phyloP scores from a whole-genome alignment of 257 asterid species.

The Forsythia viridissima region DNA sequence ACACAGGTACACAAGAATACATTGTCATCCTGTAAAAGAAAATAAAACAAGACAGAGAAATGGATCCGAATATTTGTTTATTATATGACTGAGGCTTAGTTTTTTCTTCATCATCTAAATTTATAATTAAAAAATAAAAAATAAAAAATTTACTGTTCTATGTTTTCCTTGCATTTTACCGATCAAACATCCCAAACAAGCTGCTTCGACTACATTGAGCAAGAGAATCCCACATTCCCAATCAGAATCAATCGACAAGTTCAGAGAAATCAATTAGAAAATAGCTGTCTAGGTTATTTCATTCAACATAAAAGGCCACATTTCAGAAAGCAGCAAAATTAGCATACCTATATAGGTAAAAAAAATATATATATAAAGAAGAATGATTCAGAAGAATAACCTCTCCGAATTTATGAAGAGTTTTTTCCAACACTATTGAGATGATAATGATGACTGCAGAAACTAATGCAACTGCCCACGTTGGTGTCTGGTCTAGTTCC shows the following conservation, averaged over 20 bases:
- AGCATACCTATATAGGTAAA: not conserved
- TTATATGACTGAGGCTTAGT: no score
- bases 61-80: no score
- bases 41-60: not conserved
- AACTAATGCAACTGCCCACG: slow-evolving; percentile 82
- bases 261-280: not conserved
- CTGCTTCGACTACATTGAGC: not conserved
- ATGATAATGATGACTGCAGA: slow-evolving; percentile 57
- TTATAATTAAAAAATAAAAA: no score
- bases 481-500: slow-evolving; percentile 66
- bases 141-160: no score
- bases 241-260: not conserved
- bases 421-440: slow-evolving; percentile 66
- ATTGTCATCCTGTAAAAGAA: not conserved
- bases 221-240: not conserved
- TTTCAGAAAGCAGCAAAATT: not conserved
- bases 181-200: not conserved
- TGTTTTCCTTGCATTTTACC: not conserved
- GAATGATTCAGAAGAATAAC: slow-evolving; percentile 25
- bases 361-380: no score
- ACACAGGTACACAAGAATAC: not conserved
- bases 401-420: slow-evolving; percentile 52
- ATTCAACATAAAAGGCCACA: not conserved
- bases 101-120: no score
- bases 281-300: not conserved